Evolutionary conservation across 768 basidiomycete species (phyloP).

Genomic region (Boletus sp.): DNA sequence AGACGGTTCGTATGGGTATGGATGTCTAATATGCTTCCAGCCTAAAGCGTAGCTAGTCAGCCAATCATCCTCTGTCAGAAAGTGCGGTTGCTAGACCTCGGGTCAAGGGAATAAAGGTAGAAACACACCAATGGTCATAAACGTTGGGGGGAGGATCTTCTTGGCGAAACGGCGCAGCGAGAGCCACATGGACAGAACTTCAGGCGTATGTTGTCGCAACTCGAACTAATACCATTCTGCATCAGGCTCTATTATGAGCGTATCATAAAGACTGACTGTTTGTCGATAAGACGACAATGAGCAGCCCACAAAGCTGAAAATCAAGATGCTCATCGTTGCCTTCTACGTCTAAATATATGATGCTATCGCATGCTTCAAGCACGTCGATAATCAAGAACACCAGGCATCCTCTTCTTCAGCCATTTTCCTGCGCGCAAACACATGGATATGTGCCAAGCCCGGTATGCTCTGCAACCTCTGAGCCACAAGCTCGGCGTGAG

Average conservation of each 20-base stretch:
- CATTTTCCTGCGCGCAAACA: slow-evolving; percentile 68
- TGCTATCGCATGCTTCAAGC: not conserved
- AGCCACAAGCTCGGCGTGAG: not conserved
- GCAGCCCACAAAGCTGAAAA: not conserved
- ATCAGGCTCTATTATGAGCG: too few species aligned
- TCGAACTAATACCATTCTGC: not conserved
- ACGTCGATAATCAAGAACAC: slow-evolving; percentile 6
- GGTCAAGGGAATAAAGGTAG: too few species aligned
- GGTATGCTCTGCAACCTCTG: slow-evolving; percentile 83
- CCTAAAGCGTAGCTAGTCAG: too few species aligned
- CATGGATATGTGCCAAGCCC: slow-evolving; percentile 82
- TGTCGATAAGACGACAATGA: not conserved
- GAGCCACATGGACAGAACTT: too few species aligned
- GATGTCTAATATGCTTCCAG: too few species aligned
- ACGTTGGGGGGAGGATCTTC: too few species aligned
- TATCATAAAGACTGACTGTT: not conserved
- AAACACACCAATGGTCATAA: too few species aligned
- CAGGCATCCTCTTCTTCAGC: slow-evolving; percentile 19
- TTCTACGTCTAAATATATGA: slow-evolving; percentile 7
- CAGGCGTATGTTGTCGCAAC: not conserved
- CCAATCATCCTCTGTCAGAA: too few species aligned
- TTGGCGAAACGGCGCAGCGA: too few species aligned
- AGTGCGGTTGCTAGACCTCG: too few species aligned
- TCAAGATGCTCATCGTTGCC: not conserved
- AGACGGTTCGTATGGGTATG: too few species aligned